A percentile compares a stretch with the other conserved stretches of the same genome.
Evolutionary conservation across 2,329 filamentous ascomycete species (phyloP).

Genomic region (Saccharata proteae): DNA sequence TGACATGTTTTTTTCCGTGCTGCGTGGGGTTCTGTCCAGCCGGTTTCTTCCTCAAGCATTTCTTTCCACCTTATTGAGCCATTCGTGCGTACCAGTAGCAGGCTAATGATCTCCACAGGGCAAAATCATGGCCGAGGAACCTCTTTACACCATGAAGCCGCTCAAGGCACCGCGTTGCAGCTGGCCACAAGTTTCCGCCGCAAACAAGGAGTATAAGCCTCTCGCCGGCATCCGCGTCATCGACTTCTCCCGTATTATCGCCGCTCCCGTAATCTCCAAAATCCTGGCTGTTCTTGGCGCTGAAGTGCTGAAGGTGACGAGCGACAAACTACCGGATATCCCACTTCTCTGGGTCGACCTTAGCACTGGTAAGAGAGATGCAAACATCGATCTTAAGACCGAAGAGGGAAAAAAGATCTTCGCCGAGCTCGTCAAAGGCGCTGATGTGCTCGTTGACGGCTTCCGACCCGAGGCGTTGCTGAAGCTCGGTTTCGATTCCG

Average conservation of each 20-base stretch:
- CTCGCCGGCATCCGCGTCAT: slow-evolving; percentile 39
- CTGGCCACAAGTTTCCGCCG: slow-evolving; percentile 11
- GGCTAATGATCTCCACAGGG: slow-evolving; percentile 20
- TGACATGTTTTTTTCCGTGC: too few relatives aligned
- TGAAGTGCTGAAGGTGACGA: slow-evolving; percentile 34
- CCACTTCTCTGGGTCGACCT: slow-evolving; percentile 32
- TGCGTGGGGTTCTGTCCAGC: too few relatives aligned
- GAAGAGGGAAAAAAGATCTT: slow-evolving; percentile 28
- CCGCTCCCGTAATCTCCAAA: slow-evolving; percentile 33
- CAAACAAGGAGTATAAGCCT: slow-evolving; percentile 14
- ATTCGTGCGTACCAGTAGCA: too few relatives aligned
- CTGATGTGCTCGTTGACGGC: slow-evolving; percentile 39
- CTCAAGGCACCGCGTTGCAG: not conserved
- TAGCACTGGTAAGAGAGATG: slow-evolving; percentile 40
- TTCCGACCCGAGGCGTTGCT: slow-evolving; percentile 38
- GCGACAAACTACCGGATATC: slow-evolving; percentile 28
- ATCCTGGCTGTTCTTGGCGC: slow-evolving; percentile 36
- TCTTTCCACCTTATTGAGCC: too few relatives aligned
- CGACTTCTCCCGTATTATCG: slow-evolving; percentile 38
- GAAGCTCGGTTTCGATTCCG: slow-evolving; percentile 32
- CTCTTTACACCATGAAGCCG: slow-evolving; percentile 1
- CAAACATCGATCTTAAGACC: slow-evolving; percentile 31
- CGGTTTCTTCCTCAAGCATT: too few relatives aligned
- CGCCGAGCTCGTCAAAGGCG: slow-evolving; percentile 31
- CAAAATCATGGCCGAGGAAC: slow-evolving; percentile 4